A percentile compares a stretch with the other conserved stretches of the same genome.
phyloP scores from a whole-genome alignment of 169 alveolate species.

The Babesia microti region DNA sequence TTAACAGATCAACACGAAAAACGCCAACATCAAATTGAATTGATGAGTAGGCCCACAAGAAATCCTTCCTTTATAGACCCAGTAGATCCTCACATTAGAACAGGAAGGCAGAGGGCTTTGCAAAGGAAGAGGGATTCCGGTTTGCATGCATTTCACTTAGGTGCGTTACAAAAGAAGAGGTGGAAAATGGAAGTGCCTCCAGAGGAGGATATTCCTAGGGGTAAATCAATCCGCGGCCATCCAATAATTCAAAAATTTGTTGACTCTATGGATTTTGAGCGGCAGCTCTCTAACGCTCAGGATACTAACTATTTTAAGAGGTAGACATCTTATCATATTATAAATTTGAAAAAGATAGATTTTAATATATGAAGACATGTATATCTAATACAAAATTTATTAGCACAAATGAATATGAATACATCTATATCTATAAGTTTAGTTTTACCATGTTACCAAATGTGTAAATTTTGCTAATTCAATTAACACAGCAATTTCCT shows the following conservation, averaged over 20 bases:
- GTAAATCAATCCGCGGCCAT: constrained; percentile 54
- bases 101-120: constrained; percentile 59
- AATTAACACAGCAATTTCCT: constrained; percentile 44
- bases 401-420: not conserved
- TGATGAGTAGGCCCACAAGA: constrained; percentile 31
- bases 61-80: constrained; percentile 61
- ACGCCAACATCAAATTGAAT: constrained; percentile 17
- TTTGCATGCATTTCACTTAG: constrained; percentile 3
- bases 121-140: constrained; percentile 55
- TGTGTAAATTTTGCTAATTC: constrained; percentile 23
- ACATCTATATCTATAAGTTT: not conserved
- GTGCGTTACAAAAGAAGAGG: constrained; percentile 47
- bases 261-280: constrained; percentile 62
- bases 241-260: constrained; percentile 44
- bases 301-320: constrained; percentile 52
- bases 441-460: not conserved
- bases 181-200: constrained; percentile 48
- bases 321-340: constrained; percentile 9
- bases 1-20: constrained; percentile 7
- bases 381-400: not conserved
- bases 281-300: constrained; percentile 39
- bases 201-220: constrained; percentile 64
- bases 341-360: not conserved
- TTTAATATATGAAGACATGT: not conserved
- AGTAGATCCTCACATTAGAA: constrained; percentile 48